Percentiles rank a stretch among this genome's conserved stretches.
These are phyloP conservation scores for Melaleuca quinquenervia DNA, from an alignment of 345 rosid genomes.

Conservation along the genomic window DNA sequence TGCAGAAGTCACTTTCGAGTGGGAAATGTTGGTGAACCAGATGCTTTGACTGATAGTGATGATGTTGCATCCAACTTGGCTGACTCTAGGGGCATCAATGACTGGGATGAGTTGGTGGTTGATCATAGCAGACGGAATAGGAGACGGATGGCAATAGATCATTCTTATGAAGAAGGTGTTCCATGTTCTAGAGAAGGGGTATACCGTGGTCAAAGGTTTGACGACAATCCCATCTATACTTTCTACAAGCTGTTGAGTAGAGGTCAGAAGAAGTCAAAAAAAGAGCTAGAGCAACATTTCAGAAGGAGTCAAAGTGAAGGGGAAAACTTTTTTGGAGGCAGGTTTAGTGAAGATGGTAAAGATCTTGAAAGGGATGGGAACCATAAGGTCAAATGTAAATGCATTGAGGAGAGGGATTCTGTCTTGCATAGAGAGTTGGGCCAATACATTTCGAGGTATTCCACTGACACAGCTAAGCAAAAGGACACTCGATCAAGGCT, in stretches of 20 bases:
- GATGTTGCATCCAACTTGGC: slow-evolving; percentile 7
- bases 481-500: slow-evolving; percentile 13
- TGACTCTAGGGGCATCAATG: slow-evolving; percentile 5
- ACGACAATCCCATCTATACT: slow-evolving; percentile 1
- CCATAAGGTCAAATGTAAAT: slow-evolving; percentile 5
- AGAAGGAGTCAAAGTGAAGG: slow-evolving; percentile 13
- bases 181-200: slow-evolving; percentile 7
- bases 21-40: slow-evolving; percentile 4
- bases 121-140: slow-evolving; percentile 16
- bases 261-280: slow-evolving; percentile 11
- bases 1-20: slow-evolving; percentile 8
- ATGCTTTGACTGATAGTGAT: background rate
- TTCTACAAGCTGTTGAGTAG: background rate
- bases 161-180: slow-evolving; percentile 7
- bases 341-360: slow-evolving; percentile 7
- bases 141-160: slow-evolving; percentile 9
- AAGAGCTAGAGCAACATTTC: slow-evolving; percentile 10
- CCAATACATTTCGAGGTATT: slow-evolving; percentile 9
- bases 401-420: slow-evolving; percentile 13
- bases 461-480: slow-evolving; percentile 4
- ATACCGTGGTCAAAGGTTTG: slow-evolving; percentile 13
- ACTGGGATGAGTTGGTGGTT: slow-evolving; percentile 14
- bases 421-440: slow-evolving; percentile 10
- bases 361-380: slow-evolving; percentile 10
- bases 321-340: slow-evolving; percentile 11